Evolutionary conservation across 139 green algal species (phyloP).

Genomic region (Diplosphaera chodatii): DNA sequence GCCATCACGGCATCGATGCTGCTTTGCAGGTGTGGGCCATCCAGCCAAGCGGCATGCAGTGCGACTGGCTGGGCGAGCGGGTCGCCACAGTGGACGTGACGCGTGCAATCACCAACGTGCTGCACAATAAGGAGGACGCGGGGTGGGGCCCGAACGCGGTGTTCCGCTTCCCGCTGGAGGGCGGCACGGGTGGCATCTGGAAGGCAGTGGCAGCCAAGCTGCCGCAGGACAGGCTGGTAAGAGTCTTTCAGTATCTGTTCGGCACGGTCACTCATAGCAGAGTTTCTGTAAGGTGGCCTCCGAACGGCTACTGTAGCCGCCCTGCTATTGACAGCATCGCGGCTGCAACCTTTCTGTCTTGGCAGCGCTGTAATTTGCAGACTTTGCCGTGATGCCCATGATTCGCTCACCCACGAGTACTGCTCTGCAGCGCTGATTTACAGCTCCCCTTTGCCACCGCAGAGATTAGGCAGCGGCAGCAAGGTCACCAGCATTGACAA

Average conservation of each 20-base stretch:
- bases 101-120: slow-evolving; percentile 79
- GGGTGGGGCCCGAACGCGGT: slow-evolving; percentile 83
- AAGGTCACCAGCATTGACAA: slow-evolving; percentile 60
- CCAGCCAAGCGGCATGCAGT: slow-evolving; percentile 80
- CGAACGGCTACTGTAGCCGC: background rate
- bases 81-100: slow-evolving; percentile 83
- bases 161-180: slow-evolving; percentile 78
- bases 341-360: no score
- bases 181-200: slow-evolving; percentile 87
- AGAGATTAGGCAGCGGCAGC: slow-evolving; percentile 48
- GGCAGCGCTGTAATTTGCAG: no score
- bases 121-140: slow-evolving; percentile 77
- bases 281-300: no score
- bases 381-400: no score
- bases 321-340: no score
- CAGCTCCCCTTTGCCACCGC: slow-evolving; percentile 7
- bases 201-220: slow-evolving; percentile 75
- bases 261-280: no score
- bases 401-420: no score
- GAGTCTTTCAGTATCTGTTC: no score
- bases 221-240: slow-evolving; percentile 24
- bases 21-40: slow-evolving; percentile 79
- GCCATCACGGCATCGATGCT: no score
- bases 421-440: background rate
- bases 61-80: slow-evolving; percentile 87